Percentiles rank a stretch among this genome's conserved stretches.
These are phyloP conservation scores for Malus sieversii DNA, from an alignment of 306 rosid genomes.

Conservation along the genomic window DNA sequence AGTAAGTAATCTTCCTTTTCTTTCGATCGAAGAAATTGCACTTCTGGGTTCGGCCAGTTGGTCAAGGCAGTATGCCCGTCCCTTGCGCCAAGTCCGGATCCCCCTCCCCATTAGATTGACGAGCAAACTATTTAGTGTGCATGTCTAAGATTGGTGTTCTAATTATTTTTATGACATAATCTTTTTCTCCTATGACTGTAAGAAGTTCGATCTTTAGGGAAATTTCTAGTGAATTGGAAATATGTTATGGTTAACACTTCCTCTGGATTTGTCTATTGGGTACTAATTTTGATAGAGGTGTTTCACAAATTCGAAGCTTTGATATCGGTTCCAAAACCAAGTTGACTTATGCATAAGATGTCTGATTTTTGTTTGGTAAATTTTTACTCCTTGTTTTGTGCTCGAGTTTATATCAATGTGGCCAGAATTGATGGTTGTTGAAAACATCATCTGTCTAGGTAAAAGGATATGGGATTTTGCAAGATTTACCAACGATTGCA, in stretches of 20 bases:
- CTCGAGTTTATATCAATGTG: not conserved
- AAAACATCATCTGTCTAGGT: conserved; percentile 36
- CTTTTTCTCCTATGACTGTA: not conserved
- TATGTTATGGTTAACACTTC: not conserved
- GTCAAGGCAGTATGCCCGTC: not conserved
- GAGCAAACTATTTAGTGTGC: not conserved
- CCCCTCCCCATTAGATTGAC: not conserved
- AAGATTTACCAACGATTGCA: conserved; percentile 63
- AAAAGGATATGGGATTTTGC: conserved; percentile 63
- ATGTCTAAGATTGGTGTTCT: not conserved
- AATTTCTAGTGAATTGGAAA: not conserved
- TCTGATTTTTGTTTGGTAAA: not conserved
- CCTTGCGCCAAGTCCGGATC: not conserved
- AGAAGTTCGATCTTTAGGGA: not conserved
- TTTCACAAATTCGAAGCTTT: not conserved
- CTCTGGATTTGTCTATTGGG: not conserved
- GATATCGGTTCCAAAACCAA: not conserved
- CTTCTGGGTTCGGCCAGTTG: not conserved
- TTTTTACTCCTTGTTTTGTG: not conserved
- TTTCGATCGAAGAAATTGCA: not conserved
- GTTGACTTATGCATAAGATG: not conserved
- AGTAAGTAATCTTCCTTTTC: conserved; percentile 29
- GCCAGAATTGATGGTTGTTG: not conserved
- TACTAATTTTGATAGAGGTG: not conserved
- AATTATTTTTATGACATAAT: not conserved